Conservation (phyloP, 2,329 filamentous ascomycete species). For the Cryphonectria parasitica region DNA sequence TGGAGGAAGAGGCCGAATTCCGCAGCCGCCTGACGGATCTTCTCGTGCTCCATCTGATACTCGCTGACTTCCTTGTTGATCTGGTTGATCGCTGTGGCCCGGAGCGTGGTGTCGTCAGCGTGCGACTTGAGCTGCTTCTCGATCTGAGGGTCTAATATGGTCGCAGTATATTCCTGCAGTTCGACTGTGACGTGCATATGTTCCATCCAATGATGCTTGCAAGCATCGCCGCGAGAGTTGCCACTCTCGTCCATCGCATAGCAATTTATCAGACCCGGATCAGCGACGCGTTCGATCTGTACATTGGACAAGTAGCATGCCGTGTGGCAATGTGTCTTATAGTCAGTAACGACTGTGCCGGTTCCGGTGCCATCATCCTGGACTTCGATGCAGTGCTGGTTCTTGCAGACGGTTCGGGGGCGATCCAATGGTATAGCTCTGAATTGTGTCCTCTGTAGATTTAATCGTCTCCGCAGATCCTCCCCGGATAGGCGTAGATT, state of each 20-base stretch:
- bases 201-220: constrained; percentile 41
- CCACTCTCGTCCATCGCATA: neutral
- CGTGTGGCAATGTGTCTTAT: constrained; percentile 39
- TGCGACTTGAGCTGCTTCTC: no score
- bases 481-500: constrained; percentile 34
- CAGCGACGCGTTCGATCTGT: constrained; percentile 30
- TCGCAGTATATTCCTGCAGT: constrained; percentile 32
- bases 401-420: constrained; percentile 40
- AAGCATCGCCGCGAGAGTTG: constrained; percentile 33
- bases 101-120: no score
- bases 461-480: constrained; percentile 35
- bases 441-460: constrained; percentile 35
- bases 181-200: constrained; percentile 43
- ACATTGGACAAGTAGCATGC: constrained; percentile 38
- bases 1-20: constrained; percentile 45
- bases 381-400: constrained; percentile 36
- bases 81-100: constrained; percentile 1
- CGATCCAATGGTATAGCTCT: constrained; percentile 23
- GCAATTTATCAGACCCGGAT: constrained; percentile 36
- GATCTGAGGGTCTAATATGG: no score
- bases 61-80: constrained; percentile 35
- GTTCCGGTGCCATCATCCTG: constrained; percentile 6
- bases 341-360: constrained; percentile 34
- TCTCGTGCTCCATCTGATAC: constrained; percentile 29
- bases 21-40: constrained; percentile 23